Evolutionary conservation across 2,329 filamentous ascomycete genomes (phyloP).

Genomic region (Talaromyces islandicus): DNA sequence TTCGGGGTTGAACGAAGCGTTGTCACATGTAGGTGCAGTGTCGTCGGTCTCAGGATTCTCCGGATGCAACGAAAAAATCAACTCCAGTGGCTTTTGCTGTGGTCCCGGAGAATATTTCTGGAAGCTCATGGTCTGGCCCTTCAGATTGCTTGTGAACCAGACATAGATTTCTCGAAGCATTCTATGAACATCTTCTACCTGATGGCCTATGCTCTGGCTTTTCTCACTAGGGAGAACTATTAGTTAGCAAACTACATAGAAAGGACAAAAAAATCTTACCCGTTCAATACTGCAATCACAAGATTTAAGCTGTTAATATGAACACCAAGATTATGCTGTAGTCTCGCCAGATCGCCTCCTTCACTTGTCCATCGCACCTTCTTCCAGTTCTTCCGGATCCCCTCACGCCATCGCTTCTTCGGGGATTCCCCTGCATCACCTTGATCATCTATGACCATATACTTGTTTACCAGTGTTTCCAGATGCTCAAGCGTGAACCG

Average conservation of each 20-base stretch:
- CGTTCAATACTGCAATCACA: background rate
- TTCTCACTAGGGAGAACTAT: background rate
- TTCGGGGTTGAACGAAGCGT: background rate
- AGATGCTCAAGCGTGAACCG: constrained; percentile 2
- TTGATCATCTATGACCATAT: background rate
- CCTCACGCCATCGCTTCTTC: background rate
- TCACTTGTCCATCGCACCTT: constrained; percentile 2
- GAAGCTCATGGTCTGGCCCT: background rate
- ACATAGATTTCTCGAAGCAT: constrained; percentile 1
- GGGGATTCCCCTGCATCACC: background rate
- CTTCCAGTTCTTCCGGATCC: background rate
- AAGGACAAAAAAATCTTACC: background rate
- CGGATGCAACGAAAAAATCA: background rate
- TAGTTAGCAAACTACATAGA: background rate
- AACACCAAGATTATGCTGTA: constrained; percentile 1
- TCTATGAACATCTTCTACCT: background rate
- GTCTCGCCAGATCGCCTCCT: background rate
- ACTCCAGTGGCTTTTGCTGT: background rate
- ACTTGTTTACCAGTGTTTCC: background rate
- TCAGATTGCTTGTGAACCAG: background rate
- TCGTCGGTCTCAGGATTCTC: background rate
- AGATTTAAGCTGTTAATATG: constrained; percentile 3
- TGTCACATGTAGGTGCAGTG: background rate
- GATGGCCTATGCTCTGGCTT: background rate
- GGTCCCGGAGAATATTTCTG: background rate